Evolutionary conservation across 2,329 filamentous ascomycete genomes (phyloP), one percentile per base, ranked within the genome.

Genomic region (Amylocarpus encephaloides): DNA sequence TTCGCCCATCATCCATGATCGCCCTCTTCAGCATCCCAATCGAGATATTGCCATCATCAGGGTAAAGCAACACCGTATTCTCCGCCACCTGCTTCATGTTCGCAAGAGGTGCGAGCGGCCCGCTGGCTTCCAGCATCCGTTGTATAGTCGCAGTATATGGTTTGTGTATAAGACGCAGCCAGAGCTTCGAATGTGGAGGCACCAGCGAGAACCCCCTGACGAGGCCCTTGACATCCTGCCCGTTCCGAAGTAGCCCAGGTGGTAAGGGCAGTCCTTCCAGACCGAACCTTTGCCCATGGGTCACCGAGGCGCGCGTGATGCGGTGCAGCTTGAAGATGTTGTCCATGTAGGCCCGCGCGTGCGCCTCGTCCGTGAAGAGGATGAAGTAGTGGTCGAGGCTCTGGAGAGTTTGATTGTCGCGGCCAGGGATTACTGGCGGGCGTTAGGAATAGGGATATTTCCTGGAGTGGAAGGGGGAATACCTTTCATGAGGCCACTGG

Each of bases 361-460:
- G 77, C n/a, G 72, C 68, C 15, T 70, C 62, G 18, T 72, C 76
- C 53, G 77, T 72, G 71, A 91, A 92, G 48, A 87, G 72, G 49
- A 92, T 70, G 67, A 79, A 83, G 69, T 90, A 91, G 59, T 75
- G 75, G 51, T 80, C 82, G 1, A 78, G 67, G 3, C 81, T 78
- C 50, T 80, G 78, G 44, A 88, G 74, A 9, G 83, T 87, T 49
- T 72, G 65, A 3, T 77, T 73, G 62, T 87, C 74, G 54, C 84
- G 82, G 41, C 75, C 78, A 54, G 85, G 85, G 19, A 86, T 75
- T 35, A 66, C 64, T 66, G 85, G 77, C 16, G 48, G 16, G 7
- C 30, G 43, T 49, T 15, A 30, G 10, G 11, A 5, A 34, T 39
- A 13, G 36, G 33, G 1, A 16, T 13, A 11, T 33, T 32, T 15